Conservation (phyloP, 2,329 filamentous ascomycete species). For the Zymoseptoria brevis region DNA sequence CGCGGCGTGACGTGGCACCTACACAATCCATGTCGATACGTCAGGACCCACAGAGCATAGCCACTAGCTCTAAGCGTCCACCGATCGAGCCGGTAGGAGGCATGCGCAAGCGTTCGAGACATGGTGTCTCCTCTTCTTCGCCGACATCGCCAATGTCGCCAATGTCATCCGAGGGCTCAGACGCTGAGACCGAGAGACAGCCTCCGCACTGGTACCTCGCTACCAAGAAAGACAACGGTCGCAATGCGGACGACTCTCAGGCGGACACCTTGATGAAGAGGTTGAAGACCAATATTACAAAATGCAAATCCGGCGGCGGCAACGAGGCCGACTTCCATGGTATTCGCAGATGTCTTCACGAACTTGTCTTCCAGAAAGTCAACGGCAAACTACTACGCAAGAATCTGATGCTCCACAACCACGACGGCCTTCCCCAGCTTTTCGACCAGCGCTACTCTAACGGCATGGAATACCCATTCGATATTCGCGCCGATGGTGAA, state of each 20-base stretch:
- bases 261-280: slow-evolving; percentile 6
- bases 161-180: background rate
- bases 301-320: background rate
- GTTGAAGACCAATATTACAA: slow-evolving; percentile 6
- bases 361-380: slow-evolving; percentile 32
- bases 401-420: slow-evolving; percentile 30
- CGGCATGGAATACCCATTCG: slow-evolving; percentile 34
- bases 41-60: too few species aligned
- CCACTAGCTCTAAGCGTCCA: background rate
- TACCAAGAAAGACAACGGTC: background rate
- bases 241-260: slow-evolving; percentile 3
- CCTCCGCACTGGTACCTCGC: background rate
- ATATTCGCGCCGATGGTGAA: slow-evolving; percentile 41
- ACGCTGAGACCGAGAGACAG: background rate
- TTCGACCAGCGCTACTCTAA: slow-evolving; percentile 26
- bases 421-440: slow-evolving; percentile 34
- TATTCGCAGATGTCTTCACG: slow-evolving; percentile 33
- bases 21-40: too few species aligned
- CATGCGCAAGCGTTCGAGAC: background rate
- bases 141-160: background rate
- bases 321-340: slow-evolving; percentile 19
- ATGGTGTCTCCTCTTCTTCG: background rate
- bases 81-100: background rate
- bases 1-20: too few species aligned
- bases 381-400: slow-evolving; percentile 27